phyloP scores from a whole-genome alignment of 306 rosid species.

The Glycine soja region DNA sequence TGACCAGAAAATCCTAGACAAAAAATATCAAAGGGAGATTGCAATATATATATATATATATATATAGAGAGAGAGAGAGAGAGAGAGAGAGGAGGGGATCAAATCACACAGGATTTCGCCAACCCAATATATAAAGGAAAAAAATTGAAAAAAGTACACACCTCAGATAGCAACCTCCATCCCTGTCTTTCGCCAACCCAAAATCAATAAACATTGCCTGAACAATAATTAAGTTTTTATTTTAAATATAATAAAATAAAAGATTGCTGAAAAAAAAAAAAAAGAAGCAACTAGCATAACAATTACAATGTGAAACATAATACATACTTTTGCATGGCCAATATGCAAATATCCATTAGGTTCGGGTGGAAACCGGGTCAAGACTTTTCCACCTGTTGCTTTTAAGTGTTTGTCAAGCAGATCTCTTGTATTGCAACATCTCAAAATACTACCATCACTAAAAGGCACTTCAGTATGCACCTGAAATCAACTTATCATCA shows the following conservation, averaged over 20 bases:
- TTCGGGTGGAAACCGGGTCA: slow-evolving; percentile 98
- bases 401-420: slow-evolving; percentile 86
- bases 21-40: not conserved
- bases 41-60: not conserved
- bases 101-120: too few relatives aligned
- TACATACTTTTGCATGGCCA: slow-evolving; percentile 93
- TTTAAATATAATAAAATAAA: slow-evolving; percentile 12
- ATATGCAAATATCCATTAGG: slow-evolving; percentile 98
- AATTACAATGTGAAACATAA: slow-evolving; percentile 26
- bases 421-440: slow-evolving; percentile 85
- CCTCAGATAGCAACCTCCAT: slow-evolving; percentile 94
- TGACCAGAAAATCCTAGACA: not conserved
- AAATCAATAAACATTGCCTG: slow-evolving; percentile 99
- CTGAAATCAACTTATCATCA: slow-evolving; percentile 55
- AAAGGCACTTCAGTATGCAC: slow-evolving; percentile 94
- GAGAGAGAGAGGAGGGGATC: too few relatives aligned
- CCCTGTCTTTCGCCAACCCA: slow-evolving; percentile 93
- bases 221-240: slow-evolving; percentile 25
- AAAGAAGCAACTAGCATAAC: not conserved
- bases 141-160: slow-evolving; percentile 43
- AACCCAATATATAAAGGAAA: slow-evolving; percentile 25
- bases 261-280: not conserved
- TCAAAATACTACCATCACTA: slow-evolving; percentile 80
- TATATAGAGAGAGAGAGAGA: too few relatives aligned
- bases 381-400: slow-evolving; percentile 72